Conservation (phyloP, 768 basidiomycete species). For the Tricholoma sp. region DNA sequence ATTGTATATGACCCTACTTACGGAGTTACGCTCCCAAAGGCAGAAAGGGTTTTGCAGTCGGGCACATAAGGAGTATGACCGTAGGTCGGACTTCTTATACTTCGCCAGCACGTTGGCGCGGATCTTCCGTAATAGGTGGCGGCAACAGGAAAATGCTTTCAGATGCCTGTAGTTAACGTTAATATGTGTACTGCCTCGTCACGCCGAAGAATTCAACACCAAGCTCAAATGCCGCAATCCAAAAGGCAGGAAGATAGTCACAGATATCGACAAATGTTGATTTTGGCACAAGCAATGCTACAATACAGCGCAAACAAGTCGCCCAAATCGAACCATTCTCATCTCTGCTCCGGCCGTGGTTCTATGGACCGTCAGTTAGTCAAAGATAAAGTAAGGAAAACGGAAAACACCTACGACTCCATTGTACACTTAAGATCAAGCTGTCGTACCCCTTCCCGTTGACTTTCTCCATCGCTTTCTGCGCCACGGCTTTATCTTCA, state of each 20-base stretch:
- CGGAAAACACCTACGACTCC: slow-evolving; percentile 46
- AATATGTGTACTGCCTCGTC: neutral
- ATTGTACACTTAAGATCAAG: slow-evolving; percentile 67
- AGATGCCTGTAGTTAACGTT: neutral
- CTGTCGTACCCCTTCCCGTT: slow-evolving; percentile 92
- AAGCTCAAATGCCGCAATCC: neutral
- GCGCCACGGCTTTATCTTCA: slow-evolving; percentile 73
- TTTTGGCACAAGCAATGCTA: neutral
- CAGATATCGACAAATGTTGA: neutral
- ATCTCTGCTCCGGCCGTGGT: slow-evolving; percentile 31
- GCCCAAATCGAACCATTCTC: neutral
- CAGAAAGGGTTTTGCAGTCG: neutral
- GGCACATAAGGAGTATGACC: neutral
- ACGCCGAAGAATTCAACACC: neutral
- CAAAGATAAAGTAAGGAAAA: neutral
- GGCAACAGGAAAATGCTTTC: neutral
- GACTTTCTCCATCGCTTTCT: slow-evolving; percentile 88
- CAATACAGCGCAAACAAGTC: neutral
- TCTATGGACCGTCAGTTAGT: slow-evolving; percentile 17
- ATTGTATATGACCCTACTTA: too few relatives aligned
- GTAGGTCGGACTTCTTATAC: slow-evolving; percentile 1
- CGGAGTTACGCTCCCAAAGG: neutral
- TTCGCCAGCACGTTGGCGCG: neutral
- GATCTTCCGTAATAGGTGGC: neutral
- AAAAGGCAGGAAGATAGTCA: neutral